Evolutionary conservation across 257 asterid genomes (phyloP), one percentile per base, ranked within the genome.

Genomic region (Agastache rugosa): DNA sequence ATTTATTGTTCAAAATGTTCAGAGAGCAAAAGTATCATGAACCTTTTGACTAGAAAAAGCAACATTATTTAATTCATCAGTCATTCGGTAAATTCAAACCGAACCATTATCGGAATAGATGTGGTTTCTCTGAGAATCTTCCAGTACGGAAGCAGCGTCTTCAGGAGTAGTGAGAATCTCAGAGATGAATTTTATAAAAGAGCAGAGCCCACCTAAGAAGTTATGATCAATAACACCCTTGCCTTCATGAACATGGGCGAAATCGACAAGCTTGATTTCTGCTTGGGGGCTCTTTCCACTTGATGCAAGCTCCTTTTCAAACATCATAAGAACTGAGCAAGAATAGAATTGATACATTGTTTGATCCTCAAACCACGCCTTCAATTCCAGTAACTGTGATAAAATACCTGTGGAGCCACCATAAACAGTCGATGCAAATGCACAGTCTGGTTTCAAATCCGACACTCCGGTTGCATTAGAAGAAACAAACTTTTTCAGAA

Each of bases 331-430:
- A 48, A 93, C 56, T 5, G 98, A 91, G 80, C 89, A 77, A 8
- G 97, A 71, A 69, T 86, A 91, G 83, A 93, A 91, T 79, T 91
- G 97, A 76, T 82, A 91, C 6, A 61, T 74, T 0, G 96, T 87
- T 82, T 93, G 97, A 78, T 88, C 94, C 87, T 93, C 98, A 74
- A 93, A 91, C 97, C 98, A 93, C 0, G 96, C 78, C 82, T 93
- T 93, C 84, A 94, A 72, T 79, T 92, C 97, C 72, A 87, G 82
- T 29, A 94, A 74, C 78, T 92, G 96, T 0, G 97, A 85, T 35
- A 94, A 79, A 74, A 92, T 84, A 9, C 97, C 97, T 9, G 76
- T 71, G 44, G 97, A 81, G 42, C 97, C 96, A 34, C 99, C 99
- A 45, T 86, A 89, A 67, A 94, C 93, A 44, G 63, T 59, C 23